These are phyloP conservation scores for Myochromella boudieri DNA, from an alignment of 768 basidiomycete genomes.

Conservation along the genomic window DNA sequence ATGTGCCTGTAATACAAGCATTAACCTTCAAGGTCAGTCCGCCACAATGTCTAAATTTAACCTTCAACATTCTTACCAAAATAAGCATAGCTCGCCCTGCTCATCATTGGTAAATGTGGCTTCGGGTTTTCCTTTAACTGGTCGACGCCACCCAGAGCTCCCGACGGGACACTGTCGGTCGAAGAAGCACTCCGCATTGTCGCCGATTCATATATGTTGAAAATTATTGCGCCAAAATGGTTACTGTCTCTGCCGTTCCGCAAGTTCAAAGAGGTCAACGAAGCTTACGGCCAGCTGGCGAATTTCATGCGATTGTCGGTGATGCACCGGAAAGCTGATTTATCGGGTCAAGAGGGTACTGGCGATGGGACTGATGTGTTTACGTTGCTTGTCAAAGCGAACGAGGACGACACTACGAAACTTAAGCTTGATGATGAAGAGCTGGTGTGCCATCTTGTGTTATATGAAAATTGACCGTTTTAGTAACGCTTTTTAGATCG, in stretches of 20 bases:
- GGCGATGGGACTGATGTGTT: conserved; percentile 42
- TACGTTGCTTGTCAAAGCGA: conserved; percentile 43
- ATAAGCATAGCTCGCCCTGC: conserved; percentile 34
- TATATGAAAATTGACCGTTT: neutral
- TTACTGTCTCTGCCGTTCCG: conserved; percentile 32
- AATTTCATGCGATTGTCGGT: conserved; percentile 40
- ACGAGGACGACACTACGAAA: conserved; percentile 42
- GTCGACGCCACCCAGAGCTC: conserved; percentile 34
- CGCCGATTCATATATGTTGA: conserved; percentile 26
- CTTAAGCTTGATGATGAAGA: conserved; percentile 39
- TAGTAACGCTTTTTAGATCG: conserved; percentile 35
- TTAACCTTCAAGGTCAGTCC: conserved; percentile 30
- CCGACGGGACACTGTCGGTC: conserved; percentile 37
- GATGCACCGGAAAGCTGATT: conserved; percentile 29
- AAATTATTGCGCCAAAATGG: conserved; percentile 36
- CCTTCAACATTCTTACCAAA: neutral
- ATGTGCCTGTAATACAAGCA: conserved; percentile 24
- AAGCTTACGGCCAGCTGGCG: conserved; percentile 30
- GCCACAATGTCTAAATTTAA: neutral
- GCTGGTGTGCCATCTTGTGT: conserved; percentile 27
- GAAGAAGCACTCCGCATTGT: conserved; percentile 37
- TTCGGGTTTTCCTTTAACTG: conserved; percentile 46
- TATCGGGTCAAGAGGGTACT: conserved; percentile 16
- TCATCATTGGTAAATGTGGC: conserved; percentile 44
- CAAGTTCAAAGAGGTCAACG: conserved; percentile 29